A percentile compares a stretch with the other conserved stretches of the same genome.
phyloP scores from a whole-genome alignment of 768 basidiomycete species.

The Lentinula sp. region DNA sequence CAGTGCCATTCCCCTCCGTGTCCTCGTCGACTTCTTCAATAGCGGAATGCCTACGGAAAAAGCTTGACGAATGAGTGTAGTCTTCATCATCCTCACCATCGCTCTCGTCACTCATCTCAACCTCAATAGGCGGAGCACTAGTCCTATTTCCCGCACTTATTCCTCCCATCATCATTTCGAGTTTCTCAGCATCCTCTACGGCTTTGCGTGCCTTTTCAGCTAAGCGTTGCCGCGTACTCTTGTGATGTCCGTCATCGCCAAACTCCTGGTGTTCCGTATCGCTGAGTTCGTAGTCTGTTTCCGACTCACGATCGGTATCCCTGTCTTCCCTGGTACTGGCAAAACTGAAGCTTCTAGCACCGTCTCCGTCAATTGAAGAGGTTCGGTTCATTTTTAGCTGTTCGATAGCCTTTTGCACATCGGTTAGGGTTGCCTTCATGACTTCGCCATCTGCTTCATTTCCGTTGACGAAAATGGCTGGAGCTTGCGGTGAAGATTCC shows the following conservation, averaged over 20 bases:
- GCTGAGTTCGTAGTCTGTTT: slow-evolving; percentile 47
- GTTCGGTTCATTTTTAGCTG: slow-evolving; percentile 57
- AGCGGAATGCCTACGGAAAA: slow-evolving; percentile 44
- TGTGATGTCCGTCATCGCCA: slow-evolving; percentile 56
- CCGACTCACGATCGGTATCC: slow-evolving; percentile 51
- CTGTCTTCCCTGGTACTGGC: slow-evolving; percentile 56
- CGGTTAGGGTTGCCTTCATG: slow-evolving; percentile 86
- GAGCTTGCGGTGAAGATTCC: slow-evolving; percentile 23
- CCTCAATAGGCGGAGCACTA: slow-evolving; percentile 59
- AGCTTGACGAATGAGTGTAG: slow-evolving; percentile 30
- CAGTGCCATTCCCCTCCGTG: slow-evolving; percentile 20
- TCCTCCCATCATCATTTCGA: slow-evolving; percentile 33
- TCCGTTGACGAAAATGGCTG: slow-evolving; percentile 23
- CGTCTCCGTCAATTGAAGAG: slow-evolving; percentile 38
- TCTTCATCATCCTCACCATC: slow-evolving; percentile 53
- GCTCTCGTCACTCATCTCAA: slow-evolving; percentile 77
- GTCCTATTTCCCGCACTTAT: slow-evolving; percentile 18
- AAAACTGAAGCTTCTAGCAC: slow-evolving; percentile 71
- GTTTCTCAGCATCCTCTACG: slow-evolving; percentile 50
- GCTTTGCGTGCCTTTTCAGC: slow-evolving; percentile 65
- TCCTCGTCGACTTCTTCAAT: slow-evolving; percentile 73
- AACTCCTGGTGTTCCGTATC: slow-evolving; percentile 37
- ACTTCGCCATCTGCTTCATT: slow-evolving; percentile 38
- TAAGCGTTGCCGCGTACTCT: slow-evolving; percentile 55
- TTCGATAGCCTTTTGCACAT: slow-evolving; percentile 87